A percentile compares a stretch with the other conserved stretches of the same genome.
Conservation (phyloP, 2,329 filamentous ascomycete species). For the Fusarium verrucosum region DNA sequence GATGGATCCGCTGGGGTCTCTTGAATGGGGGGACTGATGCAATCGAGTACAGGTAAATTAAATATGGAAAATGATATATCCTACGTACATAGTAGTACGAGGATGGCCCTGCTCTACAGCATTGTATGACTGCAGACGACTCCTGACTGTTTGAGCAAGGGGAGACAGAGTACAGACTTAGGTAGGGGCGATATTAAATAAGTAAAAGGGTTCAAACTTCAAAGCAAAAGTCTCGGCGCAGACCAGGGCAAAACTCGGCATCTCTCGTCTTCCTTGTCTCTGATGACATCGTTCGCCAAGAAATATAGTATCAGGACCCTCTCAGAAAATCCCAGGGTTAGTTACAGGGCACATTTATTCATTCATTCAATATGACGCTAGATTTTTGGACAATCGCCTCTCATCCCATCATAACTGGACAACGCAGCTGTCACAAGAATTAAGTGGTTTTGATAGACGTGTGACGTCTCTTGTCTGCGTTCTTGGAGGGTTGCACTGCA, state of each 20-base stretch:
- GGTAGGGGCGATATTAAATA: not conserved
- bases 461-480: slow-evolving; percentile 27
- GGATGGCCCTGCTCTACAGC: not conserved
- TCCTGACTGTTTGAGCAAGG: not conserved
- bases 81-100: not conserved
- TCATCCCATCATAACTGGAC: slow-evolving; percentile 5
- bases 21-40: slow-evolving; percentile 2
- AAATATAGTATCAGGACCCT: slow-evolving; percentile 7
- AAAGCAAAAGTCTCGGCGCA: slow-evolving; percentile 1
- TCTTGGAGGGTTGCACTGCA: slow-evolving; percentile 21
- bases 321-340: not conserved
- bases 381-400: not conserved
- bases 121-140: not conserved
- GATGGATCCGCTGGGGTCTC: slow-evolving; percentile 15
- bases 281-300: slow-evolving; percentile 32
- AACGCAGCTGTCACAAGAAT: slow-evolving; percentile 7
- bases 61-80: slow-evolving; percentile 22
- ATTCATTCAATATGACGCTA: not conserved
- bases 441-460: slow-evolving; percentile 10
- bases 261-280: not conserved
- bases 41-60: slow-evolving; percentile 12
- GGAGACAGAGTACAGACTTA: slow-evolving; percentile 1
- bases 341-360: not conserved
- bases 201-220: not conserved
- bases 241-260: slow-evolving; percentile 20